phyloP scores from a whole-genome alignment of 2,329 filamentous ascomycete genomes.

The Akanthomyces dipterigenus region DNA sequence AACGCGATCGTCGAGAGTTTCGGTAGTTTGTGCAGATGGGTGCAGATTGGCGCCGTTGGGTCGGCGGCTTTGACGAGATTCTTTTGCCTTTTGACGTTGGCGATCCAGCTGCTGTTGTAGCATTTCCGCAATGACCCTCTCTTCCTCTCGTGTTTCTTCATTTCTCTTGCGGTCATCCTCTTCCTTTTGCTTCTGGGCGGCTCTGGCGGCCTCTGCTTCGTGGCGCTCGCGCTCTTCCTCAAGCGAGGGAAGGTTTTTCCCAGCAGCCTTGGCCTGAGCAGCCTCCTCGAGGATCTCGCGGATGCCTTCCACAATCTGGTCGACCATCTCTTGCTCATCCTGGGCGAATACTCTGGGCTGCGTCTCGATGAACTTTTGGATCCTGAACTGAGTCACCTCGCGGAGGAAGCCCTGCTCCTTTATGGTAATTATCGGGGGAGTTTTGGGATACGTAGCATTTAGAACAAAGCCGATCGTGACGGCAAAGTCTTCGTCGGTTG shows the following conservation, averaged over 20 bases:
- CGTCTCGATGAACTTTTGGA: constrained; percentile 57
- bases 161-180: constrained; percentile 46
- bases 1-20: constrained; percentile 31
- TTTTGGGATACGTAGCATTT: constrained; percentile 87
- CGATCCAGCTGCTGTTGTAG: constrained; percentile 66
- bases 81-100: constrained; percentile 56
- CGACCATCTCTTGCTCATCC: constrained; percentile 52
- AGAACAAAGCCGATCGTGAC: constrained; percentile 72
- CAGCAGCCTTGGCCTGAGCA: constrained; percentile 67
- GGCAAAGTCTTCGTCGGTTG: constrained; percentile 63
- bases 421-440: constrained; percentile 64
- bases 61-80: constrained; percentile 56
- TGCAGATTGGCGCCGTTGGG: constrained; percentile 28
- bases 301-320: constrained; percentile 60
- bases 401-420: constrained; percentile 59
- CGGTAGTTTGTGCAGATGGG: constrained; percentile 22
- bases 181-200: constrained; percentile 50
- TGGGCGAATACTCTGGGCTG: constrained; percentile 48
- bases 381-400: constrained; percentile 63
- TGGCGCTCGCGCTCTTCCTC: constrained; percentile 84
- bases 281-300: constrained; percentile 79
- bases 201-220: constrained; percentile 61
- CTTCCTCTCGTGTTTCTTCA: constrained; percentile 59
- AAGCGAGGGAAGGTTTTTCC: constrained; percentile 72
- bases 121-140: constrained; percentile 62